Evolutionary conservation across 345 rosid genomes (phyloP).

Genomic region (Populus davidiana): DNA sequence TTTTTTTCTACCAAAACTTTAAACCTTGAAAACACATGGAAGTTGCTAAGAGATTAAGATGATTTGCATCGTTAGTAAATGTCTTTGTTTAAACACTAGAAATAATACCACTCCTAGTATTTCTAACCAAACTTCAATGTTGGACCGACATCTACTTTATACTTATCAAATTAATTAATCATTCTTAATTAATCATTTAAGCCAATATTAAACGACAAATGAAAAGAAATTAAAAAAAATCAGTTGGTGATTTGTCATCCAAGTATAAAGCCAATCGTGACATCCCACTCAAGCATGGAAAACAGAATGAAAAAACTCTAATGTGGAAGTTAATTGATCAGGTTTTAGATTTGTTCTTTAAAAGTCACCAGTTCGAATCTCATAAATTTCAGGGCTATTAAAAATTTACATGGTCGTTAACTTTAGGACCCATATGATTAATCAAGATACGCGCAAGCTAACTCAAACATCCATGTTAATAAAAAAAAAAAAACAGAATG

Average conservation of each 20-base stretch:
- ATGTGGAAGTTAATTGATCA: no score
- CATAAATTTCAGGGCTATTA: no score
- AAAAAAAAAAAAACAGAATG: no score
- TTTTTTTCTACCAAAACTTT: background rate
- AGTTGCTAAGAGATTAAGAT: background rate
- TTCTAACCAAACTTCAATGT: background rate
- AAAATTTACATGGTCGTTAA: no score
- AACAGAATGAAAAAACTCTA: no score
- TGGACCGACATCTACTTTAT: background rate
- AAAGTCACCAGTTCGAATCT: accelerated
- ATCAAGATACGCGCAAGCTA: no score
- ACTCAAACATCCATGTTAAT: no score
- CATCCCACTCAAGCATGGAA: background rate
- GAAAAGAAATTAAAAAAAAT: background rate
- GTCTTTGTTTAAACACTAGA: background rate
- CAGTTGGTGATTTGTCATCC: background rate
- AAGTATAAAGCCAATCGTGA: background rate
- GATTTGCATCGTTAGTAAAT: background rate
- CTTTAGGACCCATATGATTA: accelerated
- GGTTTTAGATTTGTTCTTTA: no score
- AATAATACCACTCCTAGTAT: background rate
- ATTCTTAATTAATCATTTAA: background rate
- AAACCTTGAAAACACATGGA: background rate
- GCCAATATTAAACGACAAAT: background rate
- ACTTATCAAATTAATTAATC: background rate